phyloP scores from a whole-genome alignment of 306 rosid species.

The Casuarina equisetifolia region DNA sequence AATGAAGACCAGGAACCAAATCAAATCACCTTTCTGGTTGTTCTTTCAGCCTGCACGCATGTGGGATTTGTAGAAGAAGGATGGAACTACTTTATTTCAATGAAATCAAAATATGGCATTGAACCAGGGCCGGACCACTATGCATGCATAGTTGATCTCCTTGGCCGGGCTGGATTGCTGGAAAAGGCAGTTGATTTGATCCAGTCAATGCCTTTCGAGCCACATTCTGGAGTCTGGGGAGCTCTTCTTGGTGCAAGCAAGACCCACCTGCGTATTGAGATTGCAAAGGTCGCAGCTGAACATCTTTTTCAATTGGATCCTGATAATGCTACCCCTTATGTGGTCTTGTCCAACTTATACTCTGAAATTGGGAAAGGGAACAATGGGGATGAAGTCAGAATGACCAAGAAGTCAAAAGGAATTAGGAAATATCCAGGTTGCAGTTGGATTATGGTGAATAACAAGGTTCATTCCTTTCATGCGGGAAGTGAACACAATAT shows the following conservation, averaged over 20 bases:
- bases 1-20: constrained; percentile 52
- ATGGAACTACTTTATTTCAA: constrained; percentile 46
- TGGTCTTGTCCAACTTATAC: constrained; percentile 61
- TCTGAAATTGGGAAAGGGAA: constrained; percentile 51
- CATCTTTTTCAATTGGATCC: constrained; percentile 61
- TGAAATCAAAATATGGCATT: constrained; percentile 48
- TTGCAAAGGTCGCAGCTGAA: constrained; percentile 71
- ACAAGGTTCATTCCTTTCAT: constrained; percentile 56
- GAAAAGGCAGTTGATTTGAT: constrained; percentile 62
- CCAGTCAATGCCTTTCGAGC: constrained; percentile 60
- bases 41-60: constrained; percentile 85
- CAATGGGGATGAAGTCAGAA: constrained; percentile 49
- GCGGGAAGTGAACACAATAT: constrained; percentile 55
- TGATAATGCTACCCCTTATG: constrained; percentile 73
- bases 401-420: constrained; percentile 48
- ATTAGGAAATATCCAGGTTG: constrained; percentile 71
- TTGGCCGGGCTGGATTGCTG: constrained; percentile 76
- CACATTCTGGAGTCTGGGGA: constrained; percentile 84
- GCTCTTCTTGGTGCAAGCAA: constrained; percentile 78
- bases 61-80: constrained; percentile 76
- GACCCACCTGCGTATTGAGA: constrained; percentile 56
- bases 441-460: constrained; percentile 68
- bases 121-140: constrained; percentile 74
- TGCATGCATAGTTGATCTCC: constrained; percentile 84
- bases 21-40: constrained; percentile 61